Percentiles rank a stretch among this genome's conserved stretches.
These are phyloP conservation scores for Thelephora ganbajun DNA, from an alignment of 768 basidiomycete genomes.

Conservation along the genomic window DNA sequence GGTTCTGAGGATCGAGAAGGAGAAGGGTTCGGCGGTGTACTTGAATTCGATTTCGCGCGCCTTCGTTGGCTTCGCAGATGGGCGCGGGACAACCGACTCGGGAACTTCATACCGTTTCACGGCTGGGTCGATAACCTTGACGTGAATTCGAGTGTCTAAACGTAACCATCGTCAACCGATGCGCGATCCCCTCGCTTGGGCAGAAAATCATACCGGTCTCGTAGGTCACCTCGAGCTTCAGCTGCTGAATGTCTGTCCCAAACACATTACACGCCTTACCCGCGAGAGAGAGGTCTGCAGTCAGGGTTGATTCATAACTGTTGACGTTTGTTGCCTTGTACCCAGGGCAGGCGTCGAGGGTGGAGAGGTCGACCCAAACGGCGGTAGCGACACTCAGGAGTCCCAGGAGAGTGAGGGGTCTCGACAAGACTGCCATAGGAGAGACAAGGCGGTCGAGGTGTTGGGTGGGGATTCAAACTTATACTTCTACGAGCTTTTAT, in stretches of 20 bases:
- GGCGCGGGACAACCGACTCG: conserved; percentile 43
- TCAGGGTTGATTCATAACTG: conserved; percentile 23
- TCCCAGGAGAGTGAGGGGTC: conserved; percentile 1
- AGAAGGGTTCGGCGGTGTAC: conserved; percentile 44
- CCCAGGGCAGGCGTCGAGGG: conserved; percentile 45
- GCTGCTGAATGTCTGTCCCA: conserved; percentile 34
- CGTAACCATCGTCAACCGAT: background rate
- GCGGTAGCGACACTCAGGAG: conserved; percentile 7
- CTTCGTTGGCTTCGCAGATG: conserved; percentile 19
- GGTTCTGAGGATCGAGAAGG: conserved; percentile 40
- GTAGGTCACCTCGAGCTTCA: conserved; percentile 40
- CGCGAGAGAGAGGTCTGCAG: conserved; percentile 38
- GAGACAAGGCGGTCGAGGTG: background rate
- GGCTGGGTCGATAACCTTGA: conserved; percentile 44
- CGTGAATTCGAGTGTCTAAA: conserved; percentile 41
- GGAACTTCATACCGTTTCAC: conserved; percentile 49
- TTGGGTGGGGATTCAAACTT: too few relatives aligned
- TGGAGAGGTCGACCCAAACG: conserved; percentile 12
- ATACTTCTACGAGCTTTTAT: too few relatives aligned
- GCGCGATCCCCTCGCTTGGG: background rate
- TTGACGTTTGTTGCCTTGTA: conserved; percentile 37
- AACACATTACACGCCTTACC: conserved; percentile 43
- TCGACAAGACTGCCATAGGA: background rate
- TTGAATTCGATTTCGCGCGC: conserved; percentile 40
- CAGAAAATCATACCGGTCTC: conserved; percentile 32